phyloP scores from a whole-genome alignment of 2,329 filamentous ascomycete species.

The Penicillium sp. region DNA sequence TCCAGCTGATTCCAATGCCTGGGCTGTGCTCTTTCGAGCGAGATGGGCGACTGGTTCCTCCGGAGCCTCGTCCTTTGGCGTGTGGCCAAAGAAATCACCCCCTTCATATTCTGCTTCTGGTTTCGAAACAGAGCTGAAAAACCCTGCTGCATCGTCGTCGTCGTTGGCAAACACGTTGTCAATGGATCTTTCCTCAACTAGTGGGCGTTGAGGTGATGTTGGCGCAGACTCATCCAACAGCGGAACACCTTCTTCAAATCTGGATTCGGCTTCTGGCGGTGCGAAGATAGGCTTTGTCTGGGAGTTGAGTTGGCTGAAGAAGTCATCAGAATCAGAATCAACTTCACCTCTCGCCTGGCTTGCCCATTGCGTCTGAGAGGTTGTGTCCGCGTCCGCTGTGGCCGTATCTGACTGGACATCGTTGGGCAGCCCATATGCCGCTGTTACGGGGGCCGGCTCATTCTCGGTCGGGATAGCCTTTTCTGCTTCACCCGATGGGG shows the following conservation, averaged over 20 bases:
- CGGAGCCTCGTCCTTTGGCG: constrained; percentile 15
- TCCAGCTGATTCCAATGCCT: constrained; percentile 57
- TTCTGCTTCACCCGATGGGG: background rate
- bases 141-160: constrained; percentile 36
- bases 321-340: constrained; percentile 52
- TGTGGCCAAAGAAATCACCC: constrained; percentile 34
- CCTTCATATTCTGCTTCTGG: background rate
- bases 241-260: constrained; percentile 68
- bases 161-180: constrained; percentile 39
- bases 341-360: constrained; percentile 48
- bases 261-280: constrained; percentile 49
- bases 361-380: constrained; percentile 42
- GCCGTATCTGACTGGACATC: constrained; percentile 2
- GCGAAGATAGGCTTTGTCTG: constrained; percentile 40
- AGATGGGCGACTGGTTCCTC: constrained; percentile 35
- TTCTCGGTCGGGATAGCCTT: constrained; percentile 1
- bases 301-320: constrained; percentile 55
- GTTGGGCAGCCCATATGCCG: constrained; percentile 5
- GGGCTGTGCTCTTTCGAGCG: constrained; percentile 67
- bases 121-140: constrained; percentile 31
- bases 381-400: constrained; percentile 13
- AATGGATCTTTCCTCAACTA: constrained; percentile 26
- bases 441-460: background rate
- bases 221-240: constrained; percentile 48
- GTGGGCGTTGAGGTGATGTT: constrained; percentile 24